phyloP scores from a whole-genome alignment of 768 basidiomycete genomes.

The Lanmaoa pseudosensibilis region DNA sequence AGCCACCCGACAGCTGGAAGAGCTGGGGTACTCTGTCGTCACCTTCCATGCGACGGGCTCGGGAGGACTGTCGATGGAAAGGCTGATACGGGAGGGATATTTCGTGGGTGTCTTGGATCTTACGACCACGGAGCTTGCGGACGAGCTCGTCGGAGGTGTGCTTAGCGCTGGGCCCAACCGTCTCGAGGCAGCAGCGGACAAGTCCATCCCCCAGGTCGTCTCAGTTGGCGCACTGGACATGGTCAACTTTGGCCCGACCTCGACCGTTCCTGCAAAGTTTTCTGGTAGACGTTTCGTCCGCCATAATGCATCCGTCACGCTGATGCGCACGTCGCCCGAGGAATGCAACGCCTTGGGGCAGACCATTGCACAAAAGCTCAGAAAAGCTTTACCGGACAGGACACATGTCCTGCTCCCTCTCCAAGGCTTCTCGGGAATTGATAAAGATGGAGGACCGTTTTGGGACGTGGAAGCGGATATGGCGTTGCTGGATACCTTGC shows the following conservation, averaged over 20 bases:
- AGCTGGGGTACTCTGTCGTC: conserved; percentile 25
- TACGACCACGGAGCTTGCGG: conserved; percentile 36
- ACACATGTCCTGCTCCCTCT: conserved; percentile 28
- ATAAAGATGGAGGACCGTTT: conserved; percentile 23
- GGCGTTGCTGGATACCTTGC: conserved; percentile 21
- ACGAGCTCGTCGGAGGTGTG: conserved; percentile 32
- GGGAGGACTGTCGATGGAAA: conserved; percentile 33
- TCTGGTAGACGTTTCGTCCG: conserved; percentile 15
- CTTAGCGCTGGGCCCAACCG: conserved; percentile 28
- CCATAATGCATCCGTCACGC: conserved; percentile 30
- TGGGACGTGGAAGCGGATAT: conserved; percentile 24
- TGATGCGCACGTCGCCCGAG: conserved; percentile 32
- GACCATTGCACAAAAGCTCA: conserved; percentile 23
- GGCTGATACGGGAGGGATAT: conserved; percentile 24
- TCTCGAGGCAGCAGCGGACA: conserved; percentile 26
- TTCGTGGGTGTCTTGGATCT: conserved; percentile 31
- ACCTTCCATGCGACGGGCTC: conserved; percentile 30
- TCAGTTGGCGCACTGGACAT: conserved; percentile 35
- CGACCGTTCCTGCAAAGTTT: conserved; percentile 26
- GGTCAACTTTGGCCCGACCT: conserved; percentile 34
- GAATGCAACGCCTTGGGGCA: conserved; percentile 27
- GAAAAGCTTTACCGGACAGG: conserved; percentile 10
- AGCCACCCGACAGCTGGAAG: conserved; percentile 24
- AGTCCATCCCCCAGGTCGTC: conserved; percentile 28
- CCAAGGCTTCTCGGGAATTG: conserved; percentile 29